phyloP scores from a whole-genome alignment of 2,329 filamentous ascomycete genomes.

The Plenodomus tracheiphilus region DNA sequence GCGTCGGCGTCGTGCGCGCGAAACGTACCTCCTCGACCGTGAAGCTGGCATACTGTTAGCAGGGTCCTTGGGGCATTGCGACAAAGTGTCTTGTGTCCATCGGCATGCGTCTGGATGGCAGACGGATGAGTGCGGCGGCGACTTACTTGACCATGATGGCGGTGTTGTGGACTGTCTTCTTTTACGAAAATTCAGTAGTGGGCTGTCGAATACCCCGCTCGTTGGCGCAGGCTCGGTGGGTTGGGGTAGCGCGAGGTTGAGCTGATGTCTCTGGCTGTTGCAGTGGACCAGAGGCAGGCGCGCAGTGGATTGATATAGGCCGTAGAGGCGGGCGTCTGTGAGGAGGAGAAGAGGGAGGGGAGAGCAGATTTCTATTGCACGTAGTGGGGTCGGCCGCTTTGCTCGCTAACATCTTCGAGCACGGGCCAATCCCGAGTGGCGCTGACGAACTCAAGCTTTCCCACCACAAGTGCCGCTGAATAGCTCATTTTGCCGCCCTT shows the following conservation, averaged over 20 bases:
- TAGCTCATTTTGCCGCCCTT: slow-evolving; percentile 17
- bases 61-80: slow-evolving; percentile 8
- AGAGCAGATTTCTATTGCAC: slow-evolving; percentile 19
- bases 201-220: slow-evolving; percentile 43
- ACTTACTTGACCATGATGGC: slow-evolving; percentile 99
- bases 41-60: slow-evolving; percentile 74
- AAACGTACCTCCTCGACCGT: slow-evolving; percentile 82
- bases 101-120: neutral
- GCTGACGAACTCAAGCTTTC: slow-evolving; percentile 7
- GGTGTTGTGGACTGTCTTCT: slow-evolving; percentile 60
- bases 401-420: slow-evolving; percentile 14
- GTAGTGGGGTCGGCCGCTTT: slow-evolving; percentile 19
- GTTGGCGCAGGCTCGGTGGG: slow-evolving; percentile 25
- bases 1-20: slow-evolving; percentile 26
- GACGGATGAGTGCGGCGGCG: slow-evolving; percentile 8
- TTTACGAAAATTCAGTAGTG: slow-evolving; percentile 42
- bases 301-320: slow-evolving; percentile 19
- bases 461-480: slow-evolving; percentile 5
- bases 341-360: slow-evolving; percentile 14
- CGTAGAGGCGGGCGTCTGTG: slow-evolving; percentile 26
- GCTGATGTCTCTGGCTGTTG: slow-evolving; percentile 37
- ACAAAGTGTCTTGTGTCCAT: neutral
- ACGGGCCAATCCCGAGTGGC: slow-evolving; percentile 15
- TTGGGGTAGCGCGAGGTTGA: slow-evolving; percentile 17
- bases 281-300: slow-evolving; percentile 33